Evolutionary conservation across 2,329 filamentous ascomycete species (phyloP), one percentile per base, ranked within the genome.

Genomic region (Periconia sp.): DNA sequence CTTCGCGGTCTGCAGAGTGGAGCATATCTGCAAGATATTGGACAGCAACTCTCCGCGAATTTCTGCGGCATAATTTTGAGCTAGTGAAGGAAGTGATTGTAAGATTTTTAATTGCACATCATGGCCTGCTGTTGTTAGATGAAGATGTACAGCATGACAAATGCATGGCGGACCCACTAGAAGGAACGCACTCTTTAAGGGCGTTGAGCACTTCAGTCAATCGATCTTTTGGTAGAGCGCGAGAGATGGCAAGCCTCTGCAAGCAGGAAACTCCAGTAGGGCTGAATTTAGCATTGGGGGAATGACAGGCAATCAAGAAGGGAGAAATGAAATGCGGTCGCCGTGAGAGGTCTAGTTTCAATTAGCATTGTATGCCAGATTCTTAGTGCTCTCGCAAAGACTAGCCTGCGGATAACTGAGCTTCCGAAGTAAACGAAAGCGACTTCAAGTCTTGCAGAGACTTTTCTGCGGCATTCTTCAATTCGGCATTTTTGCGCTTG

Each of bases 91-190:
- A 15, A 99, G 77, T 1, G 92, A 91, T 72, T 99, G 94, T 14
- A 99, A 79, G 49, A 97, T 94, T 74, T 97, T 97, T 61, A 99
- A 84, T 70, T 99, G 94, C 2, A 97, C 89, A 76, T 99, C 94
- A 54, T 96, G 79, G 48, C 81, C 83, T 84, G 52, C 30, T 10
- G 17, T 35, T n/a, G 49, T 70, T 50, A 66, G 57, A 52, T 43
- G 33, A 19, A 18, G 43, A 11, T 44, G 46, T 47, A 20, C 44
- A 33, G 11, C 17, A n/a, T 33, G 31, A 42, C 43, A 42, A 20
- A 37, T 37, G 33, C 37, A 17, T 46, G 41, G 19, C 20, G 30
- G 15, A 50, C 85, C 80, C 69, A 91, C 88, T 72, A 80, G 92
- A 61, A 58, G 78, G 78, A 43, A 90, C 89, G 46, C 90, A 92